A percentile compares a stretch with the other conserved stretches of the same genome.
Evolutionary conservation across 2,329 filamentous ascomycete genomes (phyloP).

Genomic region (Aureobasidium zeae): DNA sequence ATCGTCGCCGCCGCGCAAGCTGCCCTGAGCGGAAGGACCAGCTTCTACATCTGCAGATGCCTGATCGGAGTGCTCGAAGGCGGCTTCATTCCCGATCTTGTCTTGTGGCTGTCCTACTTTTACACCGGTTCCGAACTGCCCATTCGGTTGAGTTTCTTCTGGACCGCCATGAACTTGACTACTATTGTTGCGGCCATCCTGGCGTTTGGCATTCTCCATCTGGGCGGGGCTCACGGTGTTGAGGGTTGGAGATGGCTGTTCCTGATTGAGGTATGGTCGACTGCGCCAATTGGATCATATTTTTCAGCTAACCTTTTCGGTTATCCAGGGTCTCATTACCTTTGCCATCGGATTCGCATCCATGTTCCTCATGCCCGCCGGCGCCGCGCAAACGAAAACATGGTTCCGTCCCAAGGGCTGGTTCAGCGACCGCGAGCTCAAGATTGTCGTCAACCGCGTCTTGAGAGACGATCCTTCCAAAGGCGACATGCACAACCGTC

Average conservation of each 20-base stretch:
- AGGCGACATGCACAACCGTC: conserved; percentile 52
- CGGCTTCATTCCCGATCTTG: conserved; percentile 15
- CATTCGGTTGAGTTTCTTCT: conserved; percentile 36
- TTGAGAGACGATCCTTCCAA: conserved; percentile 50
- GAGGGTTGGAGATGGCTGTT: conserved; percentile 25
- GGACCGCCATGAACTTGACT: conserved; percentile 6
- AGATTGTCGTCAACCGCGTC: conserved; percentile 9
- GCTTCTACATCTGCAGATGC: conserved; percentile 21
- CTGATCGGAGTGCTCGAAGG: background rate
- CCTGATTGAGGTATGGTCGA: conserved; percentile 20
- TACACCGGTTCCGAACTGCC: conserved; percentile 37
- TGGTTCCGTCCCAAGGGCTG: conserved; percentile 46
- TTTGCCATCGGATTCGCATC: conserved; percentile 1
- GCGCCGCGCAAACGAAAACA: conserved; percentile 14
- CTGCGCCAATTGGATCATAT: conserved; percentile 46
- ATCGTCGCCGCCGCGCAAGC: conserved; percentile 31
- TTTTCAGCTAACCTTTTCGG: conserved; percentile 36
- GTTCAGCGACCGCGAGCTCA: conserved; percentile 40
- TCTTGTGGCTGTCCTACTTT: conserved; percentile 36
- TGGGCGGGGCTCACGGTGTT: conserved; percentile 21
- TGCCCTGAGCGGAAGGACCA: conserved; percentile 27
- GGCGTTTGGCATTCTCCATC: conserved; percentile 24
- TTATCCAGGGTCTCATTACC: conserved; percentile 26
- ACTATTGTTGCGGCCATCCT: conserved; percentile 27
- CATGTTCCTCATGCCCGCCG: conserved; percentile 33